phyloP scores from a whole-genome alignment of 2,329 filamentous ascomycete genomes.

The Aureobasidium melanogenum region DNA sequence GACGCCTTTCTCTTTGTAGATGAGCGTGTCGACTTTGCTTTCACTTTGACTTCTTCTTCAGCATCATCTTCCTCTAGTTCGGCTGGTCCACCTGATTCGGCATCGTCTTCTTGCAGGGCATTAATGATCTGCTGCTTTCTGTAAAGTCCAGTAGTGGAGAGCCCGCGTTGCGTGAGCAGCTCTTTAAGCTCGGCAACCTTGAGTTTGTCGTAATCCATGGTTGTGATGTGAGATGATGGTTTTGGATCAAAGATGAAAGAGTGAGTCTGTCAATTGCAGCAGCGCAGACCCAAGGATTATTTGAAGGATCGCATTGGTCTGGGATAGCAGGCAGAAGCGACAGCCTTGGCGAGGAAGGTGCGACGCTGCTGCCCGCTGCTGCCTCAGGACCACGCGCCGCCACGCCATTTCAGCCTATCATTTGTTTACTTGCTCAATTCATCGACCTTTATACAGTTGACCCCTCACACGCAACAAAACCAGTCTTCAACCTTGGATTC shows the following conservation, averaged over 20 bases:
- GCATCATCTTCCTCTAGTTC: background rate
- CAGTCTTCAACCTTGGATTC: background rate
- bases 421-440: background rate
- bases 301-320: background rate
- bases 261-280: background rate
- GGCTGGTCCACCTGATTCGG: background rate
- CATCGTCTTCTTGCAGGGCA: constrained; percentile 26
- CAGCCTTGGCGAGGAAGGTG: background rate
- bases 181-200: constrained; percentile 33
- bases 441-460: background rate
- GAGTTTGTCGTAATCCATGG: constrained; percentile 31
- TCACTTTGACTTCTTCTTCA: background rate
- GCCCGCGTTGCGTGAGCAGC: constrained; percentile 31
- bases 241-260: background rate
- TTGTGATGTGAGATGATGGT: background rate
- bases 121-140: constrained; percentile 34
- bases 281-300: background rate
- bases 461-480: too few relatives aligned
- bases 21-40: constrained; percentile 24
- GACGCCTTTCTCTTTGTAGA: constrained; percentile 9
- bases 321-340: constrained; percentile 7
- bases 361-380: constrained; percentile 11
- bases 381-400: constrained; percentile 1
- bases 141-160: constrained; percentile 32
- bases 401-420: background rate